Evolutionary conservation across 2,329 filamentous ascomycete genomes (phyloP).

Genomic region (Penicillium sp.): DNA sequence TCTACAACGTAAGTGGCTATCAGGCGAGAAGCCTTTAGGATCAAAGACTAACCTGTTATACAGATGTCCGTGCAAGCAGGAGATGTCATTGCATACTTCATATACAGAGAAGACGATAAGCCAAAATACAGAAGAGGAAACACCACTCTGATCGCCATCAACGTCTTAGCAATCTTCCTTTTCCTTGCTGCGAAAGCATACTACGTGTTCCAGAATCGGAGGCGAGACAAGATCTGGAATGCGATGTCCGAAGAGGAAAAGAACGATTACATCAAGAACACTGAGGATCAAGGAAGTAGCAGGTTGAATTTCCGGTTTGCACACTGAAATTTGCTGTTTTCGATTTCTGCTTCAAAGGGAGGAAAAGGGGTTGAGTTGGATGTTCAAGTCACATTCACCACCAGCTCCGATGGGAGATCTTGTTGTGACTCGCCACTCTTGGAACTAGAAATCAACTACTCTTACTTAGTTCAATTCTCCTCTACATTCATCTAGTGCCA

Average conservation of each 20-base stretch:
- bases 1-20: constrained; percentile 57
- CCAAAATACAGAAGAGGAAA: constrained; percentile 60
- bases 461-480: neutral
- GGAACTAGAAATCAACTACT: neutral
- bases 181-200: constrained; percentile 48
- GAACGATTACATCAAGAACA: constrained; percentile 51
- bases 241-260: constrained; percentile 31
- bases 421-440: neutral
- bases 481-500: no score
- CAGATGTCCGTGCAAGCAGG: constrained; percentile 38
- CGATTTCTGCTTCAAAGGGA: neutral
- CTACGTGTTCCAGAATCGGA: constrained; percentile 36
- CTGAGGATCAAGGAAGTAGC: constrained; percentile 39
- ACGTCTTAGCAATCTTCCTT: constrained; percentile 48
- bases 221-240: constrained; percentile 46
- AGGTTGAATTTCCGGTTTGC: constrained; percentile 1
- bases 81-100: constrained; percentile 45
- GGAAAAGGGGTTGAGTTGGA: neutral
- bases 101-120: constrained; percentile 56
- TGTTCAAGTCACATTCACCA: neutral
- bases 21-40: neutral
- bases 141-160: constrained; percentile 38
- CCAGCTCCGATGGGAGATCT: neutral
- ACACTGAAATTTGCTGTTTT: neutral
- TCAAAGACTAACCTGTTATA: constrained; percentile 12